Base-by-base conservation (phyloP, 2,329 filamentous ascomycete species). In the Metarhizium guizhouense region DNA sequence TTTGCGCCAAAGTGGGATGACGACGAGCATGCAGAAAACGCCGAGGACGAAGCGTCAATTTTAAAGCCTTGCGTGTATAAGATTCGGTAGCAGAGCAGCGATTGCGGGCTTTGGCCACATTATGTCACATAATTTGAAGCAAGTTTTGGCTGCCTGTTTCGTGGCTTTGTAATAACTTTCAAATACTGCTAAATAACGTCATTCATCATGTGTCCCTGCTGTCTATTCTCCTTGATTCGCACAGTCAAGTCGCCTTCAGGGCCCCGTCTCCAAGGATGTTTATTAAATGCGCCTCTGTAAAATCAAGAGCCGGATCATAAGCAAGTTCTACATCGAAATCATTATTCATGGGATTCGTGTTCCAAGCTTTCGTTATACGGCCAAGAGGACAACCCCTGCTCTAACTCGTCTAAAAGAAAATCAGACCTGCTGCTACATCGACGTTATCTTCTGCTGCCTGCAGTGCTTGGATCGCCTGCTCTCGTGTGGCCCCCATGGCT, bases 21-120 rank as follows among this genome's bases (percentile, higher is more conserved):
- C 13, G 58, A 58, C 38, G 80, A 79, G 18, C 73, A 81, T 56
- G 81, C 80, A 14, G 79, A 84, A 58, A 80, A 82, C 59, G 83
- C 85, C 61, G 78, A 77, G 5, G 84, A 86, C 62, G 89, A 86
- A 68, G 74, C 75, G 53, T 72, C 68, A 36, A 78, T 93, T 55
- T 72, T 99, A 63, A 97, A 97, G 77, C 94, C 94, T 18, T 97
- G 94, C 74, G 84, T 97, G 59, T 97, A 97, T 73, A 97, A 97
- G 76, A 82, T 92, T 62, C 82, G 93, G 64, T 95, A 40, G 38
- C 10, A 48, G 45, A 16, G 20, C 8, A 6, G 10, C 42, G 42
- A 20, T 18, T 45, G 8, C 6, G 2, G 7, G 8, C 20, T 18
- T 10, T 8, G 42, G n/a, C 42, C 11, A 16, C 14, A n/a, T 6